These are phyloP conservation scores for Hymenoscyphus repandus DNA, from an alignment of 2,329 filamentous ascomycete species.

Conservation along the genomic window DNA sequence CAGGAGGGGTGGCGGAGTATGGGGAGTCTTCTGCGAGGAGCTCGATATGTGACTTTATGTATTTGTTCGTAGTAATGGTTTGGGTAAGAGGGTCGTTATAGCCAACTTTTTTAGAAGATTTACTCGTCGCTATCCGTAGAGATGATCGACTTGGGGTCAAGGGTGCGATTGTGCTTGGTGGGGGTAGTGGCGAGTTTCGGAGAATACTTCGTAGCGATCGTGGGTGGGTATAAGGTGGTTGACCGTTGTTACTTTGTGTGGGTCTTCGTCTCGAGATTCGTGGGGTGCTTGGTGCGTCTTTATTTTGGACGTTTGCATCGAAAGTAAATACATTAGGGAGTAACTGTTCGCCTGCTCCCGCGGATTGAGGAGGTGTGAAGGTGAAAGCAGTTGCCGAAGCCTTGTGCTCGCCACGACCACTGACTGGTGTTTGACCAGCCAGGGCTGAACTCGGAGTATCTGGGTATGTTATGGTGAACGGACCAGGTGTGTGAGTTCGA, in stretches of 20 bases:
- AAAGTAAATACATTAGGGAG: conserved; percentile 26
- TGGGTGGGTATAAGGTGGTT: conserved; percentile 52
- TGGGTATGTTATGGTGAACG: conserved; percentile 29
- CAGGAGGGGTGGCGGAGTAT: conserved; percentile 22
- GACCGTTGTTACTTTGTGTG: conserved; percentile 27
- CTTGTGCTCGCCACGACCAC: conserved; percentile 17
- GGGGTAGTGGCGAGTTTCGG: conserved; percentile 59
- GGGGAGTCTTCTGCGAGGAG: conserved; percentile 50
- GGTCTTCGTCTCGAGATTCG: conserved; percentile 36
- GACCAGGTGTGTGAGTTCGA: conserved; percentile 30
- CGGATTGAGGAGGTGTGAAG: conserved; percentile 32
- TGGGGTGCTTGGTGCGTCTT: conserved; percentile 30
- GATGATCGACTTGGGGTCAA: conserved; percentile 50
- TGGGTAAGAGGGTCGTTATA: conserved; percentile 59
- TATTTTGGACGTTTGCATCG: conserved; percentile 15
- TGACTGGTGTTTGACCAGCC: conserved; percentile 19
- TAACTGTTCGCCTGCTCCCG: conserved; percentile 21
- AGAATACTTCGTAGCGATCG: conserved; percentile 58
- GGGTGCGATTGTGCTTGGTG: conserved; percentile 44
- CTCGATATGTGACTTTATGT: conserved; percentile 59
- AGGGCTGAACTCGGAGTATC: conserved; percentile 29
- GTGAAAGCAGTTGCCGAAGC: conserved; percentile 21
- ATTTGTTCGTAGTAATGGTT: conserved; percentile 58
- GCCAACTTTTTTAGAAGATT: conserved; percentile 43
- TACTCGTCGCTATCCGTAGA: conserved; percentile 45